These are phyloP conservation scores for Periconia macrospinosa DNA, from an alignment of 2,329 filamentous ascomycete genomes.

Conservation along the genomic window DNA sequence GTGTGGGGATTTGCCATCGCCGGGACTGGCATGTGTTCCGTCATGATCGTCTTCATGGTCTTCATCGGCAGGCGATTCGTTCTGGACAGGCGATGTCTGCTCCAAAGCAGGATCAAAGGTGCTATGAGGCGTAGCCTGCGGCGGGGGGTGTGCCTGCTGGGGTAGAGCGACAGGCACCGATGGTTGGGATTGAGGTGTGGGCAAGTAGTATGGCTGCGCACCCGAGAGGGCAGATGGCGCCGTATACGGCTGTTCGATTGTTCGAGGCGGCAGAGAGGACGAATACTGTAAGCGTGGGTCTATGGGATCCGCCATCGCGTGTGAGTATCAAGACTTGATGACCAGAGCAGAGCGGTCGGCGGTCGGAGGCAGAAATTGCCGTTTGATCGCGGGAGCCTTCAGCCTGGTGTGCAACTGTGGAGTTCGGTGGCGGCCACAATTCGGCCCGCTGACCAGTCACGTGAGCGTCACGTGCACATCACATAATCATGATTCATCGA, in stretches of 20 bases:
- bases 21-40: conserved; percentile 30
- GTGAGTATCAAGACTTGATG: background rate
- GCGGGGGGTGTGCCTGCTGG: conserved; percentile 18
- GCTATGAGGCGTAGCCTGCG: conserved; percentile 8
- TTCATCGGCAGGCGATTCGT: conserved; percentile 29
- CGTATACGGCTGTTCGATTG: conserved; percentile 27
- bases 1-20: conserved; percentile 32
- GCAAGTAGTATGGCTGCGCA: conserved; percentile 38
- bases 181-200: conserved; percentile 19
- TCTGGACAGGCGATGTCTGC: conserved; percentile 29
- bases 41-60: conserved; percentile 17
- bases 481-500: too few species aligned
- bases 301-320: conserved; percentile 34
- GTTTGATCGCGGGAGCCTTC: background rate
- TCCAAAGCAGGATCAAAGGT: conserved; percentile 35
- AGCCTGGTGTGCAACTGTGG: too few species aligned
- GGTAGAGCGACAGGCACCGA: conserved; percentile 16
- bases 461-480: too few species aligned
- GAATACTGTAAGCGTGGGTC: conserved; percentile 35
- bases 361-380: background rate
- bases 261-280: conserved; percentile 25
- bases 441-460: too few species aligned
- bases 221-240: conserved; percentile 19
- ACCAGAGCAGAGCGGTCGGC: background rate
- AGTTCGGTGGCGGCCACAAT: too few species aligned